These are phyloP conservation scores for Suhomyces atakaporum DNA, from an alignment of 1,139 yeast species.

Conservation along the genomic window DNA sequence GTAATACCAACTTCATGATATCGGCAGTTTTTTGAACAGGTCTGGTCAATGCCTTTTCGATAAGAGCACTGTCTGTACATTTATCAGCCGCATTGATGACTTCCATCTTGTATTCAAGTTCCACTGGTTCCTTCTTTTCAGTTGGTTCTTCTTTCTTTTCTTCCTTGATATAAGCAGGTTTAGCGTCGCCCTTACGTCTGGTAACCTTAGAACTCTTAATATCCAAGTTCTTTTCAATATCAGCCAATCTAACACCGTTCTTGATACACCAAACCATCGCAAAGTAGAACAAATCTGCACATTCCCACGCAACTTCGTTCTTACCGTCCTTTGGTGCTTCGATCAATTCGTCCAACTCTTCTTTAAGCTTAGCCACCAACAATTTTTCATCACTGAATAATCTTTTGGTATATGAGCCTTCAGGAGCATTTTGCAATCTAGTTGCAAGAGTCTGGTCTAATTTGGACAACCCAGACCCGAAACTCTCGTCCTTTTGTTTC, in stretches of 20 bases:
- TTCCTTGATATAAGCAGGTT: conserved; percentile 60
- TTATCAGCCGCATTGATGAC: conserved; percentile 50
- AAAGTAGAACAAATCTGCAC: conserved; percentile 92
- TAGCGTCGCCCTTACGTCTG: conserved; percentile 95
- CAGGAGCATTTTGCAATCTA: conserved; percentile 68
- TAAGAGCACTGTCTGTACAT: conserved; percentile 42
- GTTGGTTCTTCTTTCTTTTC: conserved; percentile 15
- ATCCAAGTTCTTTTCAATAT: conserved; percentile 82
- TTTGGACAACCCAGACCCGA: conserved; percentile 59
- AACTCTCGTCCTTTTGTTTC: conserved; percentile 39
- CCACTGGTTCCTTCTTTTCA: conserved; percentile 15
- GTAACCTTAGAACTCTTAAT: conserved; percentile 83
- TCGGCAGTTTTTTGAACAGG: conserved; percentile 91
- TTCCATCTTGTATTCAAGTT: conserved; percentile 56
- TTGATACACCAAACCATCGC: conserved; percentile 85
- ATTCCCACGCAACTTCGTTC: conserved; percentile 90
- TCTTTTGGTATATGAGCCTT: conserved; percentile 89
- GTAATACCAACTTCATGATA: conserved; percentile 88
- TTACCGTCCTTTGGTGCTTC: conserved; percentile 61
- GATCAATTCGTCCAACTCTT: conserved; percentile 94
- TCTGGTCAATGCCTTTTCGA: conserved; percentile 68
- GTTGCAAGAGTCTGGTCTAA: conserved; percentile 65
- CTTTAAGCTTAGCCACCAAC: conserved; percentile 83
- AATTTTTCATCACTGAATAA: conserved; percentile 76
- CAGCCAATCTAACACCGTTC: conserved; percentile 75